Evolutionary conservation across 176 grass and related monocot genomes (phyloP).

Genomic region (Carex parvula): DNA sequence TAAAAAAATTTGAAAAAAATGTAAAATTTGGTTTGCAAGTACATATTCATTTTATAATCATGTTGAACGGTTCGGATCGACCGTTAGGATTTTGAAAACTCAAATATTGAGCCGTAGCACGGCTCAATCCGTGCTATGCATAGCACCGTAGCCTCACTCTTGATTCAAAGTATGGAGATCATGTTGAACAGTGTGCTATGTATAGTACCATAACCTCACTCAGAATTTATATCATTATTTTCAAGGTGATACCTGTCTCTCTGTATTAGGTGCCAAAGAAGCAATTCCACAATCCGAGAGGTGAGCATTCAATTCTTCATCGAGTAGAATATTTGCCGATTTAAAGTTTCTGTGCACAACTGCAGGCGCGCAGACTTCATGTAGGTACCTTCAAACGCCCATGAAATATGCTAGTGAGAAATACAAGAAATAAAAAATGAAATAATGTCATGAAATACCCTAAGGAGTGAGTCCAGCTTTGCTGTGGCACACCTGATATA

Average conservation of each 20-base stretch:
- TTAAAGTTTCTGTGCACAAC: constrained; percentile 95
- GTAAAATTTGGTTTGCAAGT: too few species aligned
- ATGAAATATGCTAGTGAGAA: neutral
- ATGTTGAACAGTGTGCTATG: too few species aligned
- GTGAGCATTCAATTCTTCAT: constrained; percentile 90
- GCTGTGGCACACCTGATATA: neutral
- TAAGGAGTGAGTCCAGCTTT: constrained; percentile 20
- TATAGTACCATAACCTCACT: too few species aligned
- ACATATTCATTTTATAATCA: too few species aligned
- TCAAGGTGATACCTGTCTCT: constrained; percentile 59
- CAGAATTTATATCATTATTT: neutral
- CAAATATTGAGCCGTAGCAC: too few species aligned
- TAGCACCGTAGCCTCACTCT: too few species aligned
- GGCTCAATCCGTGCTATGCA: too few species aligned
- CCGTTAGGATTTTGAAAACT: too few species aligned
- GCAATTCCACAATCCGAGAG: constrained; percentile 93
- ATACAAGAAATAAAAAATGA: neutral
- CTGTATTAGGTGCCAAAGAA: constrained; percentile 76
- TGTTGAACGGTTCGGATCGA: too few species aligned
- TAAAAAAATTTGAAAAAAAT: too few species aligned
- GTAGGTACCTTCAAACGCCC: constrained; percentile 60
- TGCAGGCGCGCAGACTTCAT: constrained; percentile 96
- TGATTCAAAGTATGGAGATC: too few species aligned
- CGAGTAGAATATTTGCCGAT: constrained; percentile 92
- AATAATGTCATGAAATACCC: constrained; percentile 14